phyloP scores from a whole-genome alignment of 805 yeast species.

The Cyberlindnera mrakii region DNA sequence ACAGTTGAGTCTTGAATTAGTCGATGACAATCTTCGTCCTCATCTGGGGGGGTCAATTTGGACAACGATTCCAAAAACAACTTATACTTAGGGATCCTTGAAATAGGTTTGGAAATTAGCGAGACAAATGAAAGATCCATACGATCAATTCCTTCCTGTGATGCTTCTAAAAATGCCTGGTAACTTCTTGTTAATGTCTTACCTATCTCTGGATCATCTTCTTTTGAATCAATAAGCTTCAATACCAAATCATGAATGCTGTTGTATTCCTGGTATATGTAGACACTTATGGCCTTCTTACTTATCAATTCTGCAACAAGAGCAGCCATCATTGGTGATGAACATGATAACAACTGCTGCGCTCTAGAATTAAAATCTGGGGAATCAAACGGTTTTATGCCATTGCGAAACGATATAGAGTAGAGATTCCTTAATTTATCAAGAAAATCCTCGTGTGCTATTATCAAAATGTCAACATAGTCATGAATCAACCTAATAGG shows the following conservation, averaged over 20 bases:
- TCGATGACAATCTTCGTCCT: constrained; percentile 12
- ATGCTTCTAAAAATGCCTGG: constrained; percentile 34
- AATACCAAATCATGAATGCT: constrained; percentile 29
- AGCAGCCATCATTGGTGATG: constrained; percentile 22
- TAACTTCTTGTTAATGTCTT: constrained; percentile 23
- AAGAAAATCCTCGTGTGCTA: constrained; percentile 28
- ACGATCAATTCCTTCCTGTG: constrained; percentile 30
- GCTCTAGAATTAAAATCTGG: not conserved
- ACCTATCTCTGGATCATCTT: constrained; percentile 21
- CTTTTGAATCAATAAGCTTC: constrained; percentile 26
- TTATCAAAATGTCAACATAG: constrained; percentile 26
- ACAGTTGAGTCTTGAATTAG: constrained; percentile 13
- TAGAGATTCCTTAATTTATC: constrained; percentile 18
- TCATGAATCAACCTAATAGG: constrained; percentile 30
- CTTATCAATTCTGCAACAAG: constrained; percentile 19
- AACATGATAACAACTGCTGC: constrained; percentile 1
- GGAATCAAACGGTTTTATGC: not conserved
- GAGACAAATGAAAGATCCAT: constrained; percentile 50
- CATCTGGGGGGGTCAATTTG: constrained; percentile 23
- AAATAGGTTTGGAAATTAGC: constrained; percentile 47
- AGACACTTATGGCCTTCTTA: constrained; percentile 21
- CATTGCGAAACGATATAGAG: constrained; percentile 1
- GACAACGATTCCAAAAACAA: constrained; percentile 40
- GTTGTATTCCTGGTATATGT: constrained; percentile 31
- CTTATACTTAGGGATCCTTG: constrained; percentile 44